These are phyloP conservation scores for Phialophora tarda DNA, from an alignment of 2,329 filamentous ascomycete species.

Conservation along the genomic window DNA sequence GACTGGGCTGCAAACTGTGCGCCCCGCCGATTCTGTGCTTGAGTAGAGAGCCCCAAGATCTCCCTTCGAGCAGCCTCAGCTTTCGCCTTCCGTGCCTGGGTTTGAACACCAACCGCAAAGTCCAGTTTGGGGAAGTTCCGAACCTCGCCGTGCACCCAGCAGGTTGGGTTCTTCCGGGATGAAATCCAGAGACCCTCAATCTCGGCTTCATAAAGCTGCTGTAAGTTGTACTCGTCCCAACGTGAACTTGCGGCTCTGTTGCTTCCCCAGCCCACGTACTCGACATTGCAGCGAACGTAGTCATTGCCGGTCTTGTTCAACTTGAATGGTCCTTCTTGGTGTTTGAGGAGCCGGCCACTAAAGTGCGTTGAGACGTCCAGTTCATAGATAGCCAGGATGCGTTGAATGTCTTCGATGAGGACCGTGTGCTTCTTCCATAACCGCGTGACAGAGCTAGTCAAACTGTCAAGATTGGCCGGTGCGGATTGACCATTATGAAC, in stretches of 20 bases:
- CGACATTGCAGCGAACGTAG: conserved; percentile 30
- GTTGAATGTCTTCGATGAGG: conserved; percentile 67
- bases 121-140: conserved; percentile 46
- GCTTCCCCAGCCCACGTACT: conserved; percentile 27
- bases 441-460: conserved; percentile 68
- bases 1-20: conserved; percentile 24
- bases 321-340: conserved; percentile 45
- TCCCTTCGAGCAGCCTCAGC: conserved; percentile 30
- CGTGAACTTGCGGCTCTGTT: conserved; percentile 6
- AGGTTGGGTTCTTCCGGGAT: conserved; percentile 49
- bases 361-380: conserved; percentile 5
- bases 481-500: conserved; percentile 69
- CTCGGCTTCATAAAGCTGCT: conserved; percentile 56
- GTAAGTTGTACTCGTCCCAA: conserved; percentile 56
- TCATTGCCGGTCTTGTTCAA: conserved; percentile 51
- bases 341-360: conserved; percentile 20
- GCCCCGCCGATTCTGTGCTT: conserved; percentile 22
- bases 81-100: conserved; percentile 35
- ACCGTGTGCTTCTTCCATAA: conserved; percentile 76
- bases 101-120: conserved; percentile 34
- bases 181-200: conserved; percentile 50
- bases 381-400: conserved; percentile 68
- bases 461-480: conserved; percentile 66
- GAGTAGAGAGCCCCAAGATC: conserved; percentile 29
- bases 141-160: conserved; percentile 42